Conservation (phyloP, 2,329 filamentous ascomycete genomes). For the Thelonectria olida region DNA sequence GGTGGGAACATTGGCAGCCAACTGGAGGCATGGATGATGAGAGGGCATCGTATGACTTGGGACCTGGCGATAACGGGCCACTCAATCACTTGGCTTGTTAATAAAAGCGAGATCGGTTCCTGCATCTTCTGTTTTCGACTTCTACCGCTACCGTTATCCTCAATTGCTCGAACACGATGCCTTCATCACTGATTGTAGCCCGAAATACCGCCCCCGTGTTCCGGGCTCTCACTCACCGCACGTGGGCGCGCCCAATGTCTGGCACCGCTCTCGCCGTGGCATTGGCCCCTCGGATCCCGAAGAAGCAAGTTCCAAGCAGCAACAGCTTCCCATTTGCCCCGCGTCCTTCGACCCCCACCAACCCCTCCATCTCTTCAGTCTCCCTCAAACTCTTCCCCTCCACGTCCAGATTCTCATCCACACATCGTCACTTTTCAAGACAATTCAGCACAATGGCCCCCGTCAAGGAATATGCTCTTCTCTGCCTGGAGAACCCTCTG, state of each 20-base stretch:
- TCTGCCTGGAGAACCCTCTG: conserved; percentile 97
- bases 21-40: neutral
- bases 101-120: neutral
- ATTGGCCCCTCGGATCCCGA: conserved; percentile 33
- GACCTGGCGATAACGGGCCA: neutral
- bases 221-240: conserved; percentile 28
- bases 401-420: conserved; percentile 19
- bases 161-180: neutral
- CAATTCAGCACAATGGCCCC: conserved; percentile 70
- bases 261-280: conserved; percentile 7
- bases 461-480: conserved; percentile 83
- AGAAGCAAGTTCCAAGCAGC: neutral
- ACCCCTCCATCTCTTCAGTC: conserved; percentile 38
- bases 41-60: neutral
- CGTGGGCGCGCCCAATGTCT: conserved; percentile 37
- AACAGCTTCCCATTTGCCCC: conserved; percentile 25
- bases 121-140: neutral
- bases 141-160: neutral
- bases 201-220: conserved; percentile 17
- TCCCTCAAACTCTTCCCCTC: conserved; percentile 41
- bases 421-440: conserved; percentile 25
- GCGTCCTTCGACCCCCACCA: conserved; percentile 34
- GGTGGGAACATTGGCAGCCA: neutral
- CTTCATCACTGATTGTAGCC: conserved; percentile 21
- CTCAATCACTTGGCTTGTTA: neutral